A percentile compares a stretch with the other conserved stretches of the same genome.
phyloP scores from a whole-genome alignment of 345 rosid genomes.

The Ceriops zippeliana region DNA sequence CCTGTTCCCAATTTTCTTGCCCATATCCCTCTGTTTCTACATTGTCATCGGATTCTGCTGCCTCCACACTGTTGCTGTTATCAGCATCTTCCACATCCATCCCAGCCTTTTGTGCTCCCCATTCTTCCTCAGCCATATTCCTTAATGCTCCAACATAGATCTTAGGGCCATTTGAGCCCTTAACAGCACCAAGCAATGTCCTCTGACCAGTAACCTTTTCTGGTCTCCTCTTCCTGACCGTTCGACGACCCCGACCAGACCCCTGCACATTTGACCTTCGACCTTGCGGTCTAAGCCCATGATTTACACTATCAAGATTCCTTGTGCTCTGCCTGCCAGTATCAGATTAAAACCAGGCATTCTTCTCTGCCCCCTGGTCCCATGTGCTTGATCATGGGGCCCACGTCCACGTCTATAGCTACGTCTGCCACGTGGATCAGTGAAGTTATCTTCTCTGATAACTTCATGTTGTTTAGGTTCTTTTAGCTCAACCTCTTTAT shows the following conservation, averaged over 20 bases:
- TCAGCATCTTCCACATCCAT: conserved; percentile 44
- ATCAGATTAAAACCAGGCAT: conserved; percentile 37
- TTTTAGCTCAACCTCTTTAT: conserved; percentile 41
- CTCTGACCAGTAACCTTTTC: conserved; percentile 42
- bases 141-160: conserved; percentile 9
- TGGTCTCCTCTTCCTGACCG: conserved; percentile 72
- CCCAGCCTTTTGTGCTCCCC: conserved; percentile 38
- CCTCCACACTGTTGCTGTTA: conserved; percentile 60
- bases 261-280: conserved; percentile 39
- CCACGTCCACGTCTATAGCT: conserved; percentile 56
- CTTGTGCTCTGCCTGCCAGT: conserved; percentile 37
- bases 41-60: conserved; percentile 61
- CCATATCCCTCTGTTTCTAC: conserved; percentile 47
- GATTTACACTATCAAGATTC: conserved; percentile 36
- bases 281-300: conserved; percentile 41
- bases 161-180: conserved; percentile 20
- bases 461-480: conserved; percentile 38
- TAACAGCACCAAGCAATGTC: conserved; percentile 18
- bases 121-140: conserved; percentile 36
- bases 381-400: conserved; percentile 48
- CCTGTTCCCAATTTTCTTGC: conserved; percentile 55
- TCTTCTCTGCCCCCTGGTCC: conserved; percentile 48
- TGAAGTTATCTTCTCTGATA: conserved; percentile 35
- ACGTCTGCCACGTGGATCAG: conserved; percentile 37
- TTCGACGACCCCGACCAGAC: conserved; percentile 72